These are phyloP conservation scores for Zygoascus hellenicus DNA, from an alignment of 1,139 yeast genomes.

Conservation along the genomic window DNA sequence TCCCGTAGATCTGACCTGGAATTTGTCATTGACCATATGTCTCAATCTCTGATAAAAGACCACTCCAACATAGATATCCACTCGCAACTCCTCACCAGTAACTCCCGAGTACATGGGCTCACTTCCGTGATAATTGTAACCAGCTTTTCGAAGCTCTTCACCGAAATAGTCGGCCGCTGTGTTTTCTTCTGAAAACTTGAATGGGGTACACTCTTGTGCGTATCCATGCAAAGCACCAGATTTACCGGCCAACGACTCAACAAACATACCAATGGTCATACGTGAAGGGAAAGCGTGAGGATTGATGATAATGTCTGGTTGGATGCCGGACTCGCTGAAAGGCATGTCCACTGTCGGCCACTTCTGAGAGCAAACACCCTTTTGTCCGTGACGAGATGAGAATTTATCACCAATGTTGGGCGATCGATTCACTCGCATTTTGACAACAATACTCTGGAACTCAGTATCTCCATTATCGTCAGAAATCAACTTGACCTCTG, in stretches of 20 bases:
- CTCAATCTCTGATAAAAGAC: conserved; percentile 97
- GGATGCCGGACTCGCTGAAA: conserved; percentile 90
- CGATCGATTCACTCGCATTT: conserved; percentile 84
- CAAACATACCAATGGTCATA: conserved; percentile 99
- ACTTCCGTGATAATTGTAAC: conserved; percentile 96
- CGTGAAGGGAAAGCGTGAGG: conserved; percentile 99
- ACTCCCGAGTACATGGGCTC: conserved; percentile 99
- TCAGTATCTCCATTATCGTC: conserved; percentile 77
- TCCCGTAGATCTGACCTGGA: conserved; percentile 98
- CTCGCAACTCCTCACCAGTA: conserved; percentile 95
- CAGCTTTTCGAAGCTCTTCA: conserved; percentile 79
- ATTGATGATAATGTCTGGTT: conserved; percentile 94
- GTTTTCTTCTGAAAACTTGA: conserved; percentile 85
- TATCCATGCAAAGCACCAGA: conserved; percentile 98
- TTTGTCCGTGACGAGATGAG: conserved; percentile 97
- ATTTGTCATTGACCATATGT: conserved; percentile 99
- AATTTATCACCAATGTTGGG: conserved; percentile 98
- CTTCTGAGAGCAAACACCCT: conserved; percentile 98
- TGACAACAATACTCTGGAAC: conserved; percentile 79
- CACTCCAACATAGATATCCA: conserved; percentile 92
- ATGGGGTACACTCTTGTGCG: conserved; percentile 96
- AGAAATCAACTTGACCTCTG: conserved; percentile 88
- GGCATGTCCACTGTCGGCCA: conserved; percentile 99
- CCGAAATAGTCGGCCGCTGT: conserved; percentile 98
- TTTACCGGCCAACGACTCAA: conserved; percentile 94